Base-by-base conservation (phyloP, 2,329 filamentous ascomycete genomes). In the Tolypocladium inflatum region DNA sequence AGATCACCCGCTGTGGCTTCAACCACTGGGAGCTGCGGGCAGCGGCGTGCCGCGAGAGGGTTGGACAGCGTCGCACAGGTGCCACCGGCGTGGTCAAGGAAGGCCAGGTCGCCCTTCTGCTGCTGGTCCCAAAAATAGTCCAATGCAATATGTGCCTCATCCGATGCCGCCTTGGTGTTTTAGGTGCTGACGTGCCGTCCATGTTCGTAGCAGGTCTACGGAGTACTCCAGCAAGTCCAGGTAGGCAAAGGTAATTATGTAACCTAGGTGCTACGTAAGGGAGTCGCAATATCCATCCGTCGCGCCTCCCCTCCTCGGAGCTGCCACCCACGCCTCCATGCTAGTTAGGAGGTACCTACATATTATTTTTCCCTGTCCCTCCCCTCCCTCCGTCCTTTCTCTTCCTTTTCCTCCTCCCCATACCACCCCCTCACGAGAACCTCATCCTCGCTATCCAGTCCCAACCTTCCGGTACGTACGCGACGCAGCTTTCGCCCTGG, bases 361-460 rank as follows among this genome's bases (percentile, higher is more conserved):
- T 43, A 53, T 54, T 43, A 53, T 54, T 52, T 56, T 55, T 26
- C 42, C 54, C 48, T 55, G 53, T 57, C 48, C 60, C 55, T 43
- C 37, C 39, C 53, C 37, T 37, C 52, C 38, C 55, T 35, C n/a
- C 37, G 11, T 55, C 35, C n/a, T 50, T 30, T 33, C 48, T 43
- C 39, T 39, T 54, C 33, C 30, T 19, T 26, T 42, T 45, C 48
- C 45, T 48, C 37, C 37, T 53, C n/a, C 39, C 51, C 33, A 13
- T 33, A 41, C 55, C 55, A 41, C 43, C 33, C n/a, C 54, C 54
- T 42, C 39, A 26, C 45, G 37, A 56, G 26, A 52, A 45, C 48
- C 38, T 55, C 56, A 39, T 54, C 56, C 30, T 58, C 23, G 35
- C 37, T 23, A 15, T 13, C 42, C 8, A 30, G 33, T 8, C 48